Evolutionary conservation across 805 yeast species (phyloP).

Genomic region (Tetrapisispora namnaoensis): DNA sequence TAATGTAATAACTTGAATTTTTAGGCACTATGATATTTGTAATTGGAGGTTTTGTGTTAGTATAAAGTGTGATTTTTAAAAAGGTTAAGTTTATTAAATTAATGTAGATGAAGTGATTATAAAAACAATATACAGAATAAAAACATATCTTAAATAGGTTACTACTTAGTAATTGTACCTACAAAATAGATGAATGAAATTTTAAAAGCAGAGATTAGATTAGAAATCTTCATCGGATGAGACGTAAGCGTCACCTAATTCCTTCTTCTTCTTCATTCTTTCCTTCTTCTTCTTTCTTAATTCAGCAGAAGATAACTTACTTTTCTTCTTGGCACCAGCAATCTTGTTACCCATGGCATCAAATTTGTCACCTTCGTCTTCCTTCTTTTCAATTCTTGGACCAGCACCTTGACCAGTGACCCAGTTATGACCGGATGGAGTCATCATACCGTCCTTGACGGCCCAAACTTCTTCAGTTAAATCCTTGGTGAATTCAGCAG

Average conservation of each 20-base stretch:
- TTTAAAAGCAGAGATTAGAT: constrained; percentile 12
- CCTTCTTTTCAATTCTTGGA: constrained; percentile 98
- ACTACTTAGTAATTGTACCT: neutral
- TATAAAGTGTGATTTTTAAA: neutral
- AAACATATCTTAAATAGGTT: constrained; percentile 3
- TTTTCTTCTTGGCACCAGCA: constrained; percentile 90
- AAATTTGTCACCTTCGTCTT: constrained; percentile 92
- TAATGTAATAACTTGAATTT: too few relatives aligned
- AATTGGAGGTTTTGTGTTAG: too few relatives aligned
- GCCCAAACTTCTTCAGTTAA: constrained; percentile 99
- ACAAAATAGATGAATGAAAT: constrained; percentile 6
- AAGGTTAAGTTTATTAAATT: constrained; percentile 3
- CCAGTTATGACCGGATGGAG: constrained; percentile 99
- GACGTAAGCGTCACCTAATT: constrained; percentile 97
- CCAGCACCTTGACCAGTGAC: constrained; percentile 99
- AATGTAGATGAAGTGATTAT: constrained; percentile 4
- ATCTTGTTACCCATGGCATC: constrained; percentile 99
- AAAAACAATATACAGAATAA: constrained; percentile 6
- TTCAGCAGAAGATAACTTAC: constrained; percentile 97
- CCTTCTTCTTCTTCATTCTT: constrained; percentile 99
- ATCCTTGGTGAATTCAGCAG: constrained; percentile 99
- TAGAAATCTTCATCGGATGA: constrained; percentile 89
- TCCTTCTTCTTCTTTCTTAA: constrained; percentile 99
- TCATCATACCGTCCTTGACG: constrained; percentile 94
- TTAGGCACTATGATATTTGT: too few relatives aligned